Conservation (phyloP, 495 filamentous ascomycete genomes). For the Hypoxylon trugodes region DNA sequence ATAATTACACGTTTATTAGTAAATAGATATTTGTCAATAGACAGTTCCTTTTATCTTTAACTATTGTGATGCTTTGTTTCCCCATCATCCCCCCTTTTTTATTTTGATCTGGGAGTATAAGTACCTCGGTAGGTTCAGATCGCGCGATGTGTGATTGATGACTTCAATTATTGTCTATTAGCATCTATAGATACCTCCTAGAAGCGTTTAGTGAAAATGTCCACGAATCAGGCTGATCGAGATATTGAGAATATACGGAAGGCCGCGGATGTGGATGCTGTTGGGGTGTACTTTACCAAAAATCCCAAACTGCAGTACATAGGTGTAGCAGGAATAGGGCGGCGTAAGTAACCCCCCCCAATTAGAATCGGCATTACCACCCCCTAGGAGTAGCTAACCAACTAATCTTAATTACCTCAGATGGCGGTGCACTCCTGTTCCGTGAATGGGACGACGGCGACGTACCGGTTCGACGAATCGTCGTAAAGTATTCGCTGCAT, state of each 20-base stretch:
- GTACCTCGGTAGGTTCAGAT: too few relatives aligned
- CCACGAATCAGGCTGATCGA: too few relatives aligned
- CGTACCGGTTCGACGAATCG: neutral
- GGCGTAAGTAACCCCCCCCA: slow-evolving; percentile 10
- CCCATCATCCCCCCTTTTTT: too few relatives aligned
- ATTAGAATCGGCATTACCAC: neutral
- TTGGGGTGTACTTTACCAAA: neutral
- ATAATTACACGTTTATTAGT: too few relatives aligned
- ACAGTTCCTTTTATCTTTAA: too few relatives aligned
- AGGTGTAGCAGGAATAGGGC: slow-evolving; percentile 11
- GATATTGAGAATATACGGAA: neutral
- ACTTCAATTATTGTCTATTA: too few relatives aligned
- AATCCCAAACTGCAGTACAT: slow-evolving; percentile 4
- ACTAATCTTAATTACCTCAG: neutral
- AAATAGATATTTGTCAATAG: too few relatives aligned
- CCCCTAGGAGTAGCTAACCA: neutral
- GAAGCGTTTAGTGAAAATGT: too few relatives aligned
- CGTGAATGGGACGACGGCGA: neutral
- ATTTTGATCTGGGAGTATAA: too few relatives aligned
- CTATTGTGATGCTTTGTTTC: too few relatives aligned
- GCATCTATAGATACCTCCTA: too few relatives aligned
- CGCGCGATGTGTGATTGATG: too few relatives aligned
- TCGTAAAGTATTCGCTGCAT: slow-evolving; percentile 36
- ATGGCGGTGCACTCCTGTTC: slow-evolving; percentile 20
- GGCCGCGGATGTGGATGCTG: neutral